Percentiles rank a stretch among this genome's conserved stretches.
Conservation (phyloP, 805 yeast genomes). For the Candida chauliodis region DNA sequence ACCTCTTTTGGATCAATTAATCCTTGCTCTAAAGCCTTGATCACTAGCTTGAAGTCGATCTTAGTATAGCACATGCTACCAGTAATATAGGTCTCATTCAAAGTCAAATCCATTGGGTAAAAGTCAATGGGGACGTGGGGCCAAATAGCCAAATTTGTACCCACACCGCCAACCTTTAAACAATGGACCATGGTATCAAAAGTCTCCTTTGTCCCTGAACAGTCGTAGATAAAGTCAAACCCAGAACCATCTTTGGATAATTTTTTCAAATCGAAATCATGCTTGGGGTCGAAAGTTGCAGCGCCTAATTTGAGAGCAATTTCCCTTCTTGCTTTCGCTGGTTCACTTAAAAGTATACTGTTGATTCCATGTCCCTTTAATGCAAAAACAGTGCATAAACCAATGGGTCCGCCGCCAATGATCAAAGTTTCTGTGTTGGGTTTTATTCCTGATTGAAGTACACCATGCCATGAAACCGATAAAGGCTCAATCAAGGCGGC, state of each 20-base stretch:
- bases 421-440: slow-evolving; percentile 45
- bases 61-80: slow-evolving; percentile 62
- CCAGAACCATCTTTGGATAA: no score
- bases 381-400: slow-evolving; percentile 52
- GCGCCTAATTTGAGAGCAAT: slow-evolving; percentile 51
- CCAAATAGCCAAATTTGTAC: slow-evolving; percentile 64
- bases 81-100: slow-evolving; percentile 49
- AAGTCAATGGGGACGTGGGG: slow-evolving; percentile 46
- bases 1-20: slow-evolving; percentile 33
- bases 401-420: slow-evolving; percentile 63
- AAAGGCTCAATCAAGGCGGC: slow-evolving; percentile 59
- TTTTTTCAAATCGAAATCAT: slow-evolving; percentile 28
- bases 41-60: slow-evolving; percentile 55
- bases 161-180: slow-evolving; percentile 49
- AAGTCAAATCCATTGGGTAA: slow-evolving; percentile 52
- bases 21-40: slow-evolving; percentile 21
- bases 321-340: slow-evolving; percentile 51
- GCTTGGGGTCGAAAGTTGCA: slow-evolving; percentile 18
- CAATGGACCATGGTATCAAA: slow-evolving; percentile 48
- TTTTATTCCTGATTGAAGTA: slow-evolving; percentile 35
- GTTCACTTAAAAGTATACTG: slow-evolving; percentile 58
- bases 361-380: slow-evolving; percentile 40
- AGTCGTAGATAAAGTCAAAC: slow-evolving; percentile 47
- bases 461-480: slow-evolving; percentile 61
- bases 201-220: slow-evolving; percentile 55